Conservation (phyloP, 1,284 basidiomycete species). For the Malassezia restricta region DNA sequence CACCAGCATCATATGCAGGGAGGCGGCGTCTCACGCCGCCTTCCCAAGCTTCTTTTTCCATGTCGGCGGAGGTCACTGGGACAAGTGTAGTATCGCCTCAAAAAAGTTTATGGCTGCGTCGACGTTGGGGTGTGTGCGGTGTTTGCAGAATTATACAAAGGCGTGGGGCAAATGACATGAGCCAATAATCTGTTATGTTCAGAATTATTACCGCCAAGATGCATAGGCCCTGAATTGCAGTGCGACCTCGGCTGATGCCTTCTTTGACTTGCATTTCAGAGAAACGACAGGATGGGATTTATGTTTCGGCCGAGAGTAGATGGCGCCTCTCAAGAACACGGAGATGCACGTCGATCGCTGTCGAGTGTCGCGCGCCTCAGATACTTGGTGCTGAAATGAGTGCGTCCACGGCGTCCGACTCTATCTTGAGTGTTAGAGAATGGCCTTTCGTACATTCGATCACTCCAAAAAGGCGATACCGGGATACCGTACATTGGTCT, state of each 20-base stretch:
- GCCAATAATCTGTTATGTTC: not conserved
- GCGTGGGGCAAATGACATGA: not conserved
- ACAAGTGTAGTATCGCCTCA: too few species aligned
- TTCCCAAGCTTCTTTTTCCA: conserved; percentile 6
- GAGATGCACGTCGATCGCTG: too few species aligned
- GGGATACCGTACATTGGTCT: conserved; percentile 24
- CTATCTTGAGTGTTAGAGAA: conserved; percentile 5
- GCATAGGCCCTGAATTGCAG: too few species aligned
- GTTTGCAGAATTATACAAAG: not conserved
- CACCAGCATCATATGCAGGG: conserved; percentile 1
- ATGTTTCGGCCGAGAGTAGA: too few species aligned
- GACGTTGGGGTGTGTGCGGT: not conserved
- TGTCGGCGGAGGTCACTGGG: not conserved
- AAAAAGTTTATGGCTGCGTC: not conserved
- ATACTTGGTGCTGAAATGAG: not conserved
- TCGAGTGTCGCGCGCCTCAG: not conserved
- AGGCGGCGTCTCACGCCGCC: conserved; percentile 4
- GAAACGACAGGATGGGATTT: too few species aligned
- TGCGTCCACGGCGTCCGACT: not conserved
- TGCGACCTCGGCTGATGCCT: too few species aligned
- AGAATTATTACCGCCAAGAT: too few species aligned
- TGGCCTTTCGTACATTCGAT: conserved; percentile 2
- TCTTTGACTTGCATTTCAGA: too few species aligned
- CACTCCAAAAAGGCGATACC: conserved; percentile 9
- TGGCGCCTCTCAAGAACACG: too few species aligned